Evolutionary conservation across 1,284 basidiomycete species (phyloP), one percentile per base, ranked within the genome.

Genomic region (Volvariella volvacea): DNA sequence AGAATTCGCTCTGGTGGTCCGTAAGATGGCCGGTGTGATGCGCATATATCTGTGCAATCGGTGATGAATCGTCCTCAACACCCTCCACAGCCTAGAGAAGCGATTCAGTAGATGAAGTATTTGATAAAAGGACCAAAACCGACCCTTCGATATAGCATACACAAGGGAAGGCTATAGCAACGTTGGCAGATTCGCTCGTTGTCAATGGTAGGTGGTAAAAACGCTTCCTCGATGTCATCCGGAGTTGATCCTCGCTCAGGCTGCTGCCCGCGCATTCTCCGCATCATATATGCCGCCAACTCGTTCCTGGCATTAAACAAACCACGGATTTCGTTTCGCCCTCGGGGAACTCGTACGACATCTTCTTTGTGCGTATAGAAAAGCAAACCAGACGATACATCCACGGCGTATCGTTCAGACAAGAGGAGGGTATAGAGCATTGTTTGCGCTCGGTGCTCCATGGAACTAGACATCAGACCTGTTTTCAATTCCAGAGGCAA

Each of bases 401-500:
- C 68, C 8, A 67, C 66, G 51, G 87, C 83, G 58, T 98, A 98
- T 10, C 93, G 79, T 57, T 99, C 94, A 28, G 83, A 79, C 59
- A 94, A 83, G 4, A 99, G 76, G 10, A 99, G 71, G 0, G 92
- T 97, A 60, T 99, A 99, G 4, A 99, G 68, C 84, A 97, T 94
- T 1, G 96, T 99, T 64, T 99, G 95, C 0, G 96, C 96, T 34
- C 93, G 84, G 62, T 99, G 96, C 53, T 95, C 91, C 76, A 94
- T 82, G 2, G 84, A 78, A 9, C 81, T 81, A 21, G 80, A 66
- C 1, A 83, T 64, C 42, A 86, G 71, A 1, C 96, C 95, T 0
- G 95, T 99, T 67, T 99, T 99, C 66, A 99, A 90, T 64, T 99
- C 96, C 39, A 99, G 80, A 1, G 95, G 92, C 55, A 86, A 74